phyloP scores from a whole-genome alignment of 2,329 filamentous ascomycete genomes.

The Phaeophleospora eucalypticola region DNA sequence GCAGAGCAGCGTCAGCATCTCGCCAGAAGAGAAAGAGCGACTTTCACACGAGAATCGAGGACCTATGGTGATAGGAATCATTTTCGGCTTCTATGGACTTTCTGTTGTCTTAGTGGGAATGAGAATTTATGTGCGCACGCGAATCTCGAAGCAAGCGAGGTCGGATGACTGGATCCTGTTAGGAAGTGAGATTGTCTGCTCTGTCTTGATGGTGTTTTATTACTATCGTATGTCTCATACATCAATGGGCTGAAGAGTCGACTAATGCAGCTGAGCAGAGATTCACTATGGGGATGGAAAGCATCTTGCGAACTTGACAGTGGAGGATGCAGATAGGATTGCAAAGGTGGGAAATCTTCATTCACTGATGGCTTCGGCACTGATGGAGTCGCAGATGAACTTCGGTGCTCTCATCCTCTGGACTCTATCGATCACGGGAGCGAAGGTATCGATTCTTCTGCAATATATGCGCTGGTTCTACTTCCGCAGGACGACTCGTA shows the following conservation, averaged over 20 bases:
- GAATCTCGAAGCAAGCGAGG: background rate
- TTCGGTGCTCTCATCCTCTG: conserved; percentile 6
- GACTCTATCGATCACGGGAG: conserved; percentile 4
- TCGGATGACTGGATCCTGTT: conserved; percentile 12
- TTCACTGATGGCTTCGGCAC: background rate
- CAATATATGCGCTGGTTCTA: conserved; percentile 10
- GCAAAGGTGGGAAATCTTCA: background rate
- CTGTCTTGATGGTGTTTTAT: background rate
- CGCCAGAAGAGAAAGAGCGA: conserved; percentile 5
- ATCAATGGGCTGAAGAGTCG: background rate
- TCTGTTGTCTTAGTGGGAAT: conserved; percentile 6
- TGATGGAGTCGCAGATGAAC: conserved; percentile 1
- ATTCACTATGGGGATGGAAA: conserved; percentile 7
- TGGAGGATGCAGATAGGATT: background rate
- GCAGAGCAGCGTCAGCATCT: background rate
- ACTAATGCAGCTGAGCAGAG: background rate
- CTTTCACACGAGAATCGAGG: conserved; percentile 5
- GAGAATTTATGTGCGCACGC: conserved; percentile 6
- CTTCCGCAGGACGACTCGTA: background rate
- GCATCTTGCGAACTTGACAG: conserved; percentile 6
- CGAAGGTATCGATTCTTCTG: conserved; percentile 10
- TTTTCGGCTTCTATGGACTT: conserved; percentile 10
- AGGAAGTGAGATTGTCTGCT: conserved; percentile 4
- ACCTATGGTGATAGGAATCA: conserved; percentile 6
- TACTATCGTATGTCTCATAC: background rate